phyloP scores from a whole-genome alignment of 2,329 filamentous ascomycete genomes.

The Fusarium euwallaceae region DNA sequence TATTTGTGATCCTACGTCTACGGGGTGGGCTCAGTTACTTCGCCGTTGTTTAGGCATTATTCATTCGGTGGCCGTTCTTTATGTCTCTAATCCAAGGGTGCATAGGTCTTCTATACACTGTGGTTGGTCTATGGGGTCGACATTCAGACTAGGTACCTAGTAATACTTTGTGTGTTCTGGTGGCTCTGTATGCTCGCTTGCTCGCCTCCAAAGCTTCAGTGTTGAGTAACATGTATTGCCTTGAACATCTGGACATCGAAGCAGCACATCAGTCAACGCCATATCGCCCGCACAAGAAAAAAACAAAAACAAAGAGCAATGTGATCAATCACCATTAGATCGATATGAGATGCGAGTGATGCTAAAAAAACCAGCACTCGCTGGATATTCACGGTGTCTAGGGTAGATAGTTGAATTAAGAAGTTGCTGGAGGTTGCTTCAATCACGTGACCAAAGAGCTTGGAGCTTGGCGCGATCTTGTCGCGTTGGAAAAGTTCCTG shows the following conservation, averaged over 20 bases:
- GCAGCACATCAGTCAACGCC: not conserved
- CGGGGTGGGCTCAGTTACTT: not conserved
- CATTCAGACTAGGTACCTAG: not conserved
- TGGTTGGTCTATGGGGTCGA: not conserved
- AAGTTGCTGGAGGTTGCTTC: too few relatives aligned
- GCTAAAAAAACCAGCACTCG: not conserved
- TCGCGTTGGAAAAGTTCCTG: constrained; percentile 48
- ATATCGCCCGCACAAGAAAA: too few relatives aligned
- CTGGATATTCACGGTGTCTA: not conserved
- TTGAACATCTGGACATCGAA: too few relatives aligned
- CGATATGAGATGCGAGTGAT: too few relatives aligned
- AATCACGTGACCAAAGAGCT: constrained; percentile 37
- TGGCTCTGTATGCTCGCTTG: not conserved
- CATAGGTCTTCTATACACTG: not conserved
- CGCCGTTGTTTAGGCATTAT: not conserved
- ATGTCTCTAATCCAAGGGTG: not conserved
- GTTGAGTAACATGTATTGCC: not conserved
- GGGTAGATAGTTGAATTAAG: constrained; percentile 6
- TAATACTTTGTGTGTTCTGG: not conserved
- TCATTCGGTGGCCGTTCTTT: not conserved
- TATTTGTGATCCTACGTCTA: not conserved
- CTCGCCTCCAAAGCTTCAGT: not conserved
- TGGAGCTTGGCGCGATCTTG: constrained; percentile 42
- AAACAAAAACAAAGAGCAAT: not conserved
- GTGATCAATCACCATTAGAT: not conserved